phyloP scores from a whole-genome alignment of 306 rosid genomes.

The Cyamopsis tetragonoloba region DNA sequence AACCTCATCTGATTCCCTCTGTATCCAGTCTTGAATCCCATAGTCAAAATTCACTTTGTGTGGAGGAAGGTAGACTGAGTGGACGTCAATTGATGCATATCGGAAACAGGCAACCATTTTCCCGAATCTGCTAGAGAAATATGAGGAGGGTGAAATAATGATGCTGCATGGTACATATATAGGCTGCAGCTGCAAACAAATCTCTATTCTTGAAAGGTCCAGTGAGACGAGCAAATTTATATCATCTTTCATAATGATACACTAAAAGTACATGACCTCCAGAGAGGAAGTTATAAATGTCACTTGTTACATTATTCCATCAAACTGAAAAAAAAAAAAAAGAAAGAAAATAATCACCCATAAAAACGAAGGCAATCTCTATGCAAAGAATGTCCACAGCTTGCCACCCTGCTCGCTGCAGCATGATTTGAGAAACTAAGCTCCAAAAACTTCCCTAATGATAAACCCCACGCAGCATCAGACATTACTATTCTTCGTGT shows the following conservation, averaged over 20 bases:
- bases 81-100: constrained; percentile 85
- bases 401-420: constrained; percentile 97
- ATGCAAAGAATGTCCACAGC: constrained; percentile 98
- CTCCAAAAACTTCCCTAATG: constrained; percentile 98
- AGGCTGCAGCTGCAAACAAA: neutral
- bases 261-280: too few relatives aligned
- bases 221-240: too few relatives aligned
- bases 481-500: constrained; percentile 92
- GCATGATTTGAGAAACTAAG: constrained; percentile 99
- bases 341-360: constrained; percentile 54
- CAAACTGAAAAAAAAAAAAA: neutral
- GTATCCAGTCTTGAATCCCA: constrained; percentile 81
- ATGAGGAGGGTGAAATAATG: constrained; percentile 7
- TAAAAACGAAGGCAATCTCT: constrained; percentile 97
- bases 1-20: constrained; percentile 74
- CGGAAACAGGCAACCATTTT: constrained; percentile 97
- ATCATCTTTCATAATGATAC: too few relatives aligned
- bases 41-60: constrained; percentile 54
- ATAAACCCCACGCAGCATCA: constrained; percentile 99
- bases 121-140: constrained; percentile 62
- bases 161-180: constrained; percentile 1
- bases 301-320: too few relatives aligned
- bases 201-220: constrained; percentile 3
- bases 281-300: too few relatives aligned
- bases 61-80: constrained; percentile 87